Evolutionary conservation across 2,329 filamentous ascomycete species (phyloP).

Genomic region (Pseudopyrenochaeta lycopersici): DNA sequence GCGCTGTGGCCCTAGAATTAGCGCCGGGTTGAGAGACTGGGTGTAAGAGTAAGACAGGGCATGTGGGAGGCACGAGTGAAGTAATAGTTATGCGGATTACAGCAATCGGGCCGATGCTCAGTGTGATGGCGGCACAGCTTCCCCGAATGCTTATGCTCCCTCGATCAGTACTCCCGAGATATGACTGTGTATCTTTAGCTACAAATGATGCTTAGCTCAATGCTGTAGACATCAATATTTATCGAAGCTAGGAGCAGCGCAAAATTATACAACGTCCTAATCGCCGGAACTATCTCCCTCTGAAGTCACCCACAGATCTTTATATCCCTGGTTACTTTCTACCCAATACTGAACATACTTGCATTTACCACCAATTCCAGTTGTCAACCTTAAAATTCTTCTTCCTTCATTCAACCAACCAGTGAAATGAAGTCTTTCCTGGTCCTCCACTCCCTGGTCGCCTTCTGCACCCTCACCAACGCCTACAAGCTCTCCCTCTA

Average conservation of each 20-base stretch:
- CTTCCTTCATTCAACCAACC: background rate
- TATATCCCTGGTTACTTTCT: background rate
- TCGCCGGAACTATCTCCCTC: background rate
- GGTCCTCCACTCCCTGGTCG: conserved; percentile 1
- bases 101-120: background rate
- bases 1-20: background rate
- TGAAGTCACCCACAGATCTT: conserved; percentile 3
- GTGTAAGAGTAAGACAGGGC: background rate
- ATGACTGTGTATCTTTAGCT: background rate
- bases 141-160: background rate
- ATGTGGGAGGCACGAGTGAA: conserved; percentile 1
- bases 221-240: background rate
- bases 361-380: background rate
- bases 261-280: background rate
- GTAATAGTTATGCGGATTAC: background rate
- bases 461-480: background rate
- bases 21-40: background rate
- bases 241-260: background rate
- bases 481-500: conserved; percentile 5
- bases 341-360: background rate
- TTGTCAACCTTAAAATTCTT: background rate
- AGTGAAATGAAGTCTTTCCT: conserved; percentile 3
- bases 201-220: background rate
- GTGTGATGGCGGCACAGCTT: background rate
- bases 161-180: background rate